phyloP scores from a whole-genome alignment of 1,139 yeast genomes.

The Blastobotrys aristatus region DNA sequence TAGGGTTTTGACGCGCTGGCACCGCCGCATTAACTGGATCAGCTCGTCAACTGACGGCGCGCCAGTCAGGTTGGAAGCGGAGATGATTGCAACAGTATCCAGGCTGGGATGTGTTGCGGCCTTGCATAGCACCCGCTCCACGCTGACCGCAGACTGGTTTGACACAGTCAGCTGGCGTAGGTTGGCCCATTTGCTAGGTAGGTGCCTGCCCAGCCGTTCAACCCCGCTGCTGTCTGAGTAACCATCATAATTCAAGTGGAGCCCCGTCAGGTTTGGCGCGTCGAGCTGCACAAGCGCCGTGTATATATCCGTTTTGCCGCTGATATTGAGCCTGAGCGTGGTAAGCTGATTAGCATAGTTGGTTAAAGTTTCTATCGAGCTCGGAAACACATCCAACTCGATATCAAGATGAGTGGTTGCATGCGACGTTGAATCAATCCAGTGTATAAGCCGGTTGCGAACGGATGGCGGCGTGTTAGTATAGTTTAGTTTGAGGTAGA shows the following conservation, averaged over 20 bases:
- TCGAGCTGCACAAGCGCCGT: background rate
- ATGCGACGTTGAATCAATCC: too few species aligned
- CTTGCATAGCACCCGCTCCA: background rate
- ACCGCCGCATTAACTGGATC: constrained; percentile 1
- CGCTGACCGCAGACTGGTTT: background rate
- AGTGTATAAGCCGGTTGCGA: too few species aligned
- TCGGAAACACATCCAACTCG: too few species aligned
- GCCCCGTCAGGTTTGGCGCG: background rate
- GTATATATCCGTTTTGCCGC: background rate
- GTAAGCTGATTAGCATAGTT: too few species aligned
- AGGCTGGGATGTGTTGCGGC: background rate
- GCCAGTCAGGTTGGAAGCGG: constrained; percentile 5
- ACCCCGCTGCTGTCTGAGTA: too few species aligned
- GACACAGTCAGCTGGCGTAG: background rate
- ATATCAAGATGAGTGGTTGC: too few species aligned
- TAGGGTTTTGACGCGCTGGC: background rate
- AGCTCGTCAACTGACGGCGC: constrained; percentile 9
- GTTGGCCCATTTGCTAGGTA: background rate
- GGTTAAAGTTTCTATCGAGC: too few species aligned
- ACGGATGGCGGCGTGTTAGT: too few species aligned
- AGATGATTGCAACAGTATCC: background rate
- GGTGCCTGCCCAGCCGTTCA: background rate
- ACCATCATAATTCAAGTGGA: background rate
- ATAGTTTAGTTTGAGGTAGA: too few species aligned
- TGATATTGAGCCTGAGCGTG: background rate